Conservation (phyloP, 768 basidiomycete species). For the Gymnopilus dilepis region DNA sequence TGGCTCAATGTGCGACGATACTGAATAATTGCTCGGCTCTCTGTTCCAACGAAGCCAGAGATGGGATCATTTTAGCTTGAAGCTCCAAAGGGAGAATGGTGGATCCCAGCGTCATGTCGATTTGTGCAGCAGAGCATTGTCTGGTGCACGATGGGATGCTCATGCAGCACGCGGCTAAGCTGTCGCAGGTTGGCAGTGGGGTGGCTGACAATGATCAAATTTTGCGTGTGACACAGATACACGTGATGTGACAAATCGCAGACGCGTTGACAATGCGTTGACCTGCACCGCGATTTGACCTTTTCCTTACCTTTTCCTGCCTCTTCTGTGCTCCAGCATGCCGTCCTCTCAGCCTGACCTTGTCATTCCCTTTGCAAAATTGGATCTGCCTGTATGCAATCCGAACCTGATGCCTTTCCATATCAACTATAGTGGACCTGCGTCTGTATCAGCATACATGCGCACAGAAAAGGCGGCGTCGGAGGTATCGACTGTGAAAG, state of each 20-base stretch:
- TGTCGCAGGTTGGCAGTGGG: no score
- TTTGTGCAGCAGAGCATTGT: no score
- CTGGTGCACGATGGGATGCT: no score
- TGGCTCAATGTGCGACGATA: neutral
- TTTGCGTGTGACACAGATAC: neutral
- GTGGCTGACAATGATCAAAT: no score
- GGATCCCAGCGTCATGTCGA: no score
- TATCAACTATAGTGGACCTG: constrained; percentile 70
- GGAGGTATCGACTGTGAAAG: constrained; percentile 13
- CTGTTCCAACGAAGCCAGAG: no score
- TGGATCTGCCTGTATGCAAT: constrained; percentile 42
- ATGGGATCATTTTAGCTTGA: no score
- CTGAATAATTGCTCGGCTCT: neutral
- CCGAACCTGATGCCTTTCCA: constrained; percentile 88
- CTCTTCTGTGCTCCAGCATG: neutral
- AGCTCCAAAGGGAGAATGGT: no score
- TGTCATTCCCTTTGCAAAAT: constrained; percentile 11
- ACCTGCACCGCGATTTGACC: neutral
- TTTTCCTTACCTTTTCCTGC: neutral
- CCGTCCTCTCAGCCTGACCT: neutral
- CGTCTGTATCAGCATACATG: constrained; percentile 78
- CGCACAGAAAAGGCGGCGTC: constrained; percentile 53
- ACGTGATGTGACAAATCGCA: neutral
- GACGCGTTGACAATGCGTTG: neutral
- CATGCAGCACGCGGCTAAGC: no score